A percentile compares a stretch with the other conserved stretches of the same genome.
Conservation (phyloP, 2,329 filamentous ascomycete species). For the Alternaria dauci region DNA sequence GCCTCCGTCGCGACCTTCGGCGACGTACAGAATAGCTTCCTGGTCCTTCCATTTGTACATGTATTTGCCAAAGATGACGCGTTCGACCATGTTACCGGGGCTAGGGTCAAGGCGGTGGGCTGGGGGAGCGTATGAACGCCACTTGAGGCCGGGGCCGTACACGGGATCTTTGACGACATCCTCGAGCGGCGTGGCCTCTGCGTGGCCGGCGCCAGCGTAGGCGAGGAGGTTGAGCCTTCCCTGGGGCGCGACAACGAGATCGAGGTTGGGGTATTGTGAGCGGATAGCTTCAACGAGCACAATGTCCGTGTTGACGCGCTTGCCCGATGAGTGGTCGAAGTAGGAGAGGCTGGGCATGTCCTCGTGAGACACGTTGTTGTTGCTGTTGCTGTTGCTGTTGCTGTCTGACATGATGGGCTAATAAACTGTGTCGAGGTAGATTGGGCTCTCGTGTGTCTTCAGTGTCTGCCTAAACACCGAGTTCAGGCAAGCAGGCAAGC, state of each 20-base stretch:
- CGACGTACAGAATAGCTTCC: slow-evolving; percentile 55
- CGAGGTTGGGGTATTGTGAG: slow-evolving; percentile 56
- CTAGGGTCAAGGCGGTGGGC: slow-evolving; percentile 48
- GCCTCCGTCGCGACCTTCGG: slow-evolving; percentile 52
- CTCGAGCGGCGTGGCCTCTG: slow-evolving; percentile 53
- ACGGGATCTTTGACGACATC: slow-evolving; percentile 50
- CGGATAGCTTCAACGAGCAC: slow-evolving; percentile 57
- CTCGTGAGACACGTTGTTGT: slow-evolving; percentile 30
- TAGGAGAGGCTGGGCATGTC: slow-evolving; percentile 52
- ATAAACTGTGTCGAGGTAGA: slow-evolving; percentile 29
- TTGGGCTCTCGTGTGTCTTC: not conserved
- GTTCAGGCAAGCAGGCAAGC: slow-evolving; percentile 3
- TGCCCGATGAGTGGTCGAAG: slow-evolving; percentile 55
- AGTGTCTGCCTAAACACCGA: slow-evolving; percentile 11
- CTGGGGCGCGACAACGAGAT: slow-evolving; percentile 53
- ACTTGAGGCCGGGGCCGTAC: slow-evolving; percentile 45
- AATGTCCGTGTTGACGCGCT: slow-evolving; percentile 55
- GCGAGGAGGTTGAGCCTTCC: slow-evolving; percentile 50
- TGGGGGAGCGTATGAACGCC: slow-evolving; percentile 52
- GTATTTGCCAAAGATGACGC: slow-evolving; percentile 56
- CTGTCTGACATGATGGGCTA: slow-evolving; percentile 22
- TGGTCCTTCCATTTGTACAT: slow-evolving; percentile 56
- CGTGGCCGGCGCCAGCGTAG: slow-evolving; percentile 55
- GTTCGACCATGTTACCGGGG: slow-evolving; percentile 49
- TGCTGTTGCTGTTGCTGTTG: slow-evolving; percentile 8